Conservation (phyloP, 164 flowering plant species). For the Piper longum region DNA sequence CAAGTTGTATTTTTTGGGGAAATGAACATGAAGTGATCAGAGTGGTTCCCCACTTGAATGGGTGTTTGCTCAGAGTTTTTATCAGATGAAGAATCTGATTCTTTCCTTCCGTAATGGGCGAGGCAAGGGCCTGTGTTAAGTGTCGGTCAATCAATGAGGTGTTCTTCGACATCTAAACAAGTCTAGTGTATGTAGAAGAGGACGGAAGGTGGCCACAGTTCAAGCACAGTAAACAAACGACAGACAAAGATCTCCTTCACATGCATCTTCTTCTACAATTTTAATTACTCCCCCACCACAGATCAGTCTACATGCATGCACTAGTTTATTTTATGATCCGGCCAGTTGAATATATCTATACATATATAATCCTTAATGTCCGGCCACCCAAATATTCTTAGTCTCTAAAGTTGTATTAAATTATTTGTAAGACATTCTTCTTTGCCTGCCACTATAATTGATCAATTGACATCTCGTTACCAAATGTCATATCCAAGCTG, state of each 20-base stretch:
- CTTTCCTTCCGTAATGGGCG: background rate
- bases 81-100: slow-evolving; percentile 3
- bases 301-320: background rate
- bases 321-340: background rate
- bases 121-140: background rate
- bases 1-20: background rate
- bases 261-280: no score
- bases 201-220: slow-evolving; percentile 24
- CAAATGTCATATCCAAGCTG: no score
- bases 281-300: no score
- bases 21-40: background rate
- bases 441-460: background rate
- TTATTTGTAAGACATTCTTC: slow-evolving; percentile 1
- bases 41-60: background rate
- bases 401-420: background rate
- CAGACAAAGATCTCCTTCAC: slow-evolving; percentile 23
- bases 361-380: background rate
- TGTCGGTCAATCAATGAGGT: background rate
- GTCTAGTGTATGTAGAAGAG: slow-evolving; percentile 12
- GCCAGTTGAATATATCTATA: background rate
- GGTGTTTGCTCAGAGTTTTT: background rate
- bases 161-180: background rate
- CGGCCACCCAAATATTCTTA: slow-evolving; percentile 1
- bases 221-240: slow-evolving; percentile 14
- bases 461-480: no score